phyloP scores from a whole-genome alignment of 495 filamentous ascomycete species.

The Delitschia confertaspora region DNA sequence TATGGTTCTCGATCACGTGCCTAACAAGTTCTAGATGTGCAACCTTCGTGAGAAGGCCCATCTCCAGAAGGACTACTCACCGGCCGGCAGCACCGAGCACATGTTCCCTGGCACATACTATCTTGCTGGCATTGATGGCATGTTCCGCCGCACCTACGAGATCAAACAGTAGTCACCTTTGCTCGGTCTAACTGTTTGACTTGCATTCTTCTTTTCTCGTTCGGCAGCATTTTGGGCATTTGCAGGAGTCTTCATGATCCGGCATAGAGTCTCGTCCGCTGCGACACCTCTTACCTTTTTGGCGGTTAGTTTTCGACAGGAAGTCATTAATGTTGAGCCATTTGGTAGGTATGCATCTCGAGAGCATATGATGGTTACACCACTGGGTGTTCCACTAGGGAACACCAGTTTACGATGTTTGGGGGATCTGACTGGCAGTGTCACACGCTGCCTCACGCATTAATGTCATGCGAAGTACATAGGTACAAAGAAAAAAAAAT shows the following conservation, averaged over 20 bases:
- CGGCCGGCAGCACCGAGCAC: slow-evolving; percentile 64
- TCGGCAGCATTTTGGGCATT: slow-evolving; percentile 22
- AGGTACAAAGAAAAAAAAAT: too few relatives aligned
- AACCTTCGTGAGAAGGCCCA: slow-evolving; percentile 88
- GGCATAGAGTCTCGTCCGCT: slow-evolving; percentile 16
- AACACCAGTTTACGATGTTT: too few relatives aligned
- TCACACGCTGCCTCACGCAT: too few relatives aligned
- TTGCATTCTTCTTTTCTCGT: slow-evolving; percentile 3
- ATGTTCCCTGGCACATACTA: slow-evolving; percentile 81
- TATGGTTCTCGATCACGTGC: slow-evolving; percentile 14
- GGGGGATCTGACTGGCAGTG: too few relatives aligned
- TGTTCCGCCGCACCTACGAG: slow-evolving; percentile 85
- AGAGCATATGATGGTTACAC: too few relatives aligned
- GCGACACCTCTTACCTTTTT: slow-evolving; percentile 6
- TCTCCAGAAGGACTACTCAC: slow-evolving; percentile 81
- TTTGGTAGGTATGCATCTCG: too few relatives aligned
- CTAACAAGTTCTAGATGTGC: slow-evolving; percentile 62
- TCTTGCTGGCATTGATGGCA: slow-evolving; percentile 79
- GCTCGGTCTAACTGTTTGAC: neutral
- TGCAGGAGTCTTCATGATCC: slow-evolving; percentile 24
- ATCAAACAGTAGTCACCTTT: slow-evolving; percentile 61
- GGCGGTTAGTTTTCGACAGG: slow-evolving; percentile 5
- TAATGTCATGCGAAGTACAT: too few relatives aligned
- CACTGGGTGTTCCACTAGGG: too few relatives aligned
- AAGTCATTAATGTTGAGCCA: too few relatives aligned